Base-by-base conservation (phyloP, 106 monocot genomes). In the Triglochin maritima region DNA sequence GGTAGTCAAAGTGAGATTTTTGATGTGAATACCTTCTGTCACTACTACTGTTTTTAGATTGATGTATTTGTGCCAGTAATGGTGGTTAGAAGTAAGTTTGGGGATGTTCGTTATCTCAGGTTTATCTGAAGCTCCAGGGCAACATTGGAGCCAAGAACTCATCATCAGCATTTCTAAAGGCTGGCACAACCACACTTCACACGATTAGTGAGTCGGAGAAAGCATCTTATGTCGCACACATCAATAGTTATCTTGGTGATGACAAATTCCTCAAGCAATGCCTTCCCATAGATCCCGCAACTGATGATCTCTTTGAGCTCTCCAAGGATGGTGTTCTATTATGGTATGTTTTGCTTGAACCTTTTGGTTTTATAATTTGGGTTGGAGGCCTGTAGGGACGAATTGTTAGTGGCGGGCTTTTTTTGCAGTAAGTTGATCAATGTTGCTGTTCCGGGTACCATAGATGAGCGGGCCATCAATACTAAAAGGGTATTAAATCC, bases 381-480 rank as follows among this genome's bases (percentile, higher is more conserved):
- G 29, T 29, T 29, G 29, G 29, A 29, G 29, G 29, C 29, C 1
- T 29, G 29, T 29, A 29, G 29, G 29, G 29, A 29, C 29, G 29
- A 29, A 29, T 29, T 29, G 29, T 29, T 29, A 29, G 29, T 29
- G 29, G 29, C 1, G 29, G 29, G 29, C 29, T 29, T 51, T 17
- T 67, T 16, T 45, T 75, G 59, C 13, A 94, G 94, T 77, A 94
- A 94, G 69, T 76, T 94, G 72, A 94, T 94, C 70, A 94, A 94
- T 77, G 72, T 94, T 62, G 94, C 89, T 44, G 89, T 86, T 43
- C 84, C 89, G 56, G 94, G 94, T 48, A 94, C 94, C 6, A 94
- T 94, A 69, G 94, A 94, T 71, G 94, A 94, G 69, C 80, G 94
- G 57, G 94, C 89, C 12, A 89, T 94, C 47, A 94, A 94, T 69